Evolutionary conservation across 164 flowering plant genomes (phyloP).

Genomic region (Vitis riparia): DNA sequence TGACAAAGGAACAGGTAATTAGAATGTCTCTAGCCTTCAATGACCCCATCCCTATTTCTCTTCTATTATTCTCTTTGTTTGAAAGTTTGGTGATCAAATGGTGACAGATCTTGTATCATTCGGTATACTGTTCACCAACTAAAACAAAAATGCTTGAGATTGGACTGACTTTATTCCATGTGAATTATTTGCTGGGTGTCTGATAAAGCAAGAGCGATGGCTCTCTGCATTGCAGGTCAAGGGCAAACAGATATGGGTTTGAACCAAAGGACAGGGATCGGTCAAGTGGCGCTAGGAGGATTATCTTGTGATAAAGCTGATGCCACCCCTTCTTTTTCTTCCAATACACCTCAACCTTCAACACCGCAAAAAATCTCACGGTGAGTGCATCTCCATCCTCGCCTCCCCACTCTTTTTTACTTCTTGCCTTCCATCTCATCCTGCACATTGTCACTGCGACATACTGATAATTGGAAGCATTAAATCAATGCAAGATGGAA

Average conservation of each 20-base stretch:
- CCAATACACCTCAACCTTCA: slow-evolving; percentile 21
- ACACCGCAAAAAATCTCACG: slow-evolving; percentile 29
- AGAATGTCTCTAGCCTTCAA: slow-evolving; percentile 16
- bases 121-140: slow-evolving; percentile 2
- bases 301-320: slow-evolving; percentile 28
- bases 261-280: slow-evolving; percentile 34
- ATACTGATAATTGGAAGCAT: not conserved
- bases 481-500: not conserved
- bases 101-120: slow-evolving; percentile 13
- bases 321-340: slow-evolving; percentile 17
- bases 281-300: slow-evolving; percentile 29
- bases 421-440: too few relatives aligned
- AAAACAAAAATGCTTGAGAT: slow-evolving; percentile 6
- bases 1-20: slow-evolving; percentile 78
- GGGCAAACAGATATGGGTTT: slow-evolving; percentile 40
- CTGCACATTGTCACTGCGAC: too few relatives aligned
- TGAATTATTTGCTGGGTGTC: slow-evolving; percentile 41
- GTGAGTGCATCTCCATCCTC: slow-evolving; percentile 23
- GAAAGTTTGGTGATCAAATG: slow-evolving; percentile 1
- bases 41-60: slow-evolving; percentile 1
- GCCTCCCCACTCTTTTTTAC: not conserved
- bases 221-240: slow-evolving; percentile 50
- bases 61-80: slow-evolving; percentile 20
- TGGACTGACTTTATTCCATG: slow-evolving; percentile 18
- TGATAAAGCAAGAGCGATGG: slow-evolving; percentile 38